phyloP scores from a whole-genome alignment of 371 early-diverging fungal species.

The Quaeritorhiza haematococci region DNA sequence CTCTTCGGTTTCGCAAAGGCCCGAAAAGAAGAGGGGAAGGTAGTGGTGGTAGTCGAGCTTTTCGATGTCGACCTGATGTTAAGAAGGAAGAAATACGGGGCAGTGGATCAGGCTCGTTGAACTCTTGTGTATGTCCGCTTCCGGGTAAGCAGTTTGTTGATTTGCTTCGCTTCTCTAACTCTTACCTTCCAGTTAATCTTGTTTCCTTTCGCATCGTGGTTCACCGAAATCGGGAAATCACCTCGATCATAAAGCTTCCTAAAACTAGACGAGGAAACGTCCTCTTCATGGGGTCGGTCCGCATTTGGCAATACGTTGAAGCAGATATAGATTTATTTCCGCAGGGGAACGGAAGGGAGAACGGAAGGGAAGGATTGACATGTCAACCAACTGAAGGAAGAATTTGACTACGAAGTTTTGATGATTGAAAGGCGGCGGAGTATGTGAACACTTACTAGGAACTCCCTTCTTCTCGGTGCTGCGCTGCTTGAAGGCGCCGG shows the following conservation, averaged over 20 bases:
- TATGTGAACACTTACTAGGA: conserved; percentile 7
- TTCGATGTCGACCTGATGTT: conserved; percentile 48
- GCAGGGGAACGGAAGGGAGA: no score
- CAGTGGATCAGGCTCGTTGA: not conserved
- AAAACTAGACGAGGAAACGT: conserved; percentile 32
- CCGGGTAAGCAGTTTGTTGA: not conserved
- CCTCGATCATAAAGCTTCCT: conserved; percentile 52
- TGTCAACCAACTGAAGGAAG: no score
- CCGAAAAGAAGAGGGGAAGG: conserved; percentile 55
- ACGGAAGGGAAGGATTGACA: no score
- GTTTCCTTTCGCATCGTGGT: conserved; percentile 53
- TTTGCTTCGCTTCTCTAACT: not conserved
- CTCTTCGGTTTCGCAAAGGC: conserved; percentile 55
- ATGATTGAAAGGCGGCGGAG: no score
- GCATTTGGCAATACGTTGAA: no score
- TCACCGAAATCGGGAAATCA: conserved; percentile 55
- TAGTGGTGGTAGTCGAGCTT: conserved; percentile 60
- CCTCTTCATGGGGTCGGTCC: no score
- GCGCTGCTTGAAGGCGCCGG: conserved; percentile 51
- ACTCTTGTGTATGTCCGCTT: not conserved
- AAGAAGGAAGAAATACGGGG: not conserved
- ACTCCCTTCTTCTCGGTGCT: conserved; percentile 27
- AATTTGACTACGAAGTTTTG: no score
- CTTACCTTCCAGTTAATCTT: conserved; percentile 56
- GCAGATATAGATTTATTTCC: no score